Base-by-base conservation (phyloP, 2,329 filamentous ascomycete species). In the Fusarium mundagurra region DNA sequence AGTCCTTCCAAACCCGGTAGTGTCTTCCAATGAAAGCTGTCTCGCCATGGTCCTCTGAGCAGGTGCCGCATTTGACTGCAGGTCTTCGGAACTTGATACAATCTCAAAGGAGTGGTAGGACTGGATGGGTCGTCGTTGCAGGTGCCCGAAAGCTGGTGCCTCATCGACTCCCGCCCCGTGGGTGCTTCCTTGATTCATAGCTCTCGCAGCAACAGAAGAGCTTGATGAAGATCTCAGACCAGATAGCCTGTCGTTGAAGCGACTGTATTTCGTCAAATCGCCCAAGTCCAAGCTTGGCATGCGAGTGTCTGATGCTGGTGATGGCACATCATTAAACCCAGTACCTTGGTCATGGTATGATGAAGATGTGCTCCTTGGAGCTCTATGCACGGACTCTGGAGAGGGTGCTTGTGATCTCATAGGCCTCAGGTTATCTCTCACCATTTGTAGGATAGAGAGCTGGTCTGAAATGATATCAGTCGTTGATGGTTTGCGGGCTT, bases 291-390 rank as follows among this genome's bases (percentile, higher is more conserved):
- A 64, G 17, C 67, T 76, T 47, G 80, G 75, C 10, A 62, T 41
- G 14, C 62, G 61, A 17, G 51, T 29, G 10, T 74, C 69, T 16
- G 77, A 76, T 14, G 73, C 68, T 9, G 81, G 81, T n/a, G 82
- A 83, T 38, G 78, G 76, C 3, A 78, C 34, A 24, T 73, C 63
- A 17, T 66, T 70, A 9, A 75, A 76, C 14, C 47, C 63, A n/a
- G 75, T 63, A 4, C 73, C 73, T 5, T 75, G 64, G 17, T 78
- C 76, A 20, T 76, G 79, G 44, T 83, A 83, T 3, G 77, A 77
- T 17, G 81, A 83, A n/a, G 81, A 83, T 8, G 73, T 64, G 55
- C 77, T 81, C n/a, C 80, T 77, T 38, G 60, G 62, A 24, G 62
- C 67, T 27, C 51, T 41, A 22, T 64, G 33, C 8, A 18, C 44